Percentiles rank a stretch among this genome's conserved stretches.
Conservation (phyloP, 2,329 filamentous ascomycete species). For the Fonsecaea pedrosoi region DNA sequence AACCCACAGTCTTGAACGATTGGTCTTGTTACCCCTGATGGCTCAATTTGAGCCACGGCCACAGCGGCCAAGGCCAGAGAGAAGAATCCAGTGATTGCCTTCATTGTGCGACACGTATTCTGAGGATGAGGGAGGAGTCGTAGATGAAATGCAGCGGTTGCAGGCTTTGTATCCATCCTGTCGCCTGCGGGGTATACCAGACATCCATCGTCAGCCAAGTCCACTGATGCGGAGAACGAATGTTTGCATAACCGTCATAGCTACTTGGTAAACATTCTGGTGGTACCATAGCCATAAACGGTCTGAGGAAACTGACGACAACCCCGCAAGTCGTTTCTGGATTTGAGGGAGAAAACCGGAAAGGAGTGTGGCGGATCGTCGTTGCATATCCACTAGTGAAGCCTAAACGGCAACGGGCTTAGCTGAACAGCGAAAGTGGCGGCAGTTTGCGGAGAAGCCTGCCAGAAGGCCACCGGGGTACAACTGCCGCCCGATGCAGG, state of each 20-base stretch:
- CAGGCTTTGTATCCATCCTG: slow-evolving; percentile 5
- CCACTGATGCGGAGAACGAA: slow-evolving; percentile 10
- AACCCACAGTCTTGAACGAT: slow-evolving; percentile 43
- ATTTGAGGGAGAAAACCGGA: slow-evolving; percentile 4
- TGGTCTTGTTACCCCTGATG: slow-evolving; percentile 41
- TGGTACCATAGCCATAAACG: slow-evolving; percentile 6
- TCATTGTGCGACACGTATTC: slow-evolving; percentile 16
- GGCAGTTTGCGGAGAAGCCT: slow-evolving; percentile 31
- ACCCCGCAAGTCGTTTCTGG: slow-evolving; percentile 4
- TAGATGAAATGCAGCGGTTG: neutral
- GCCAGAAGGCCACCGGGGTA: neutral
- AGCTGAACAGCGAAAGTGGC: neutral
- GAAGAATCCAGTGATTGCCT: slow-evolving; percentile 9
- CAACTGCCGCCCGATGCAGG: slow-evolving; percentile 13
- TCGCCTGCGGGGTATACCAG: slow-evolving; percentile 20
- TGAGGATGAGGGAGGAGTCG: slow-evolving; percentile 1
- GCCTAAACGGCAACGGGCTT: slow-evolving; percentile 19
- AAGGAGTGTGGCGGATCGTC: slow-evolving; percentile 15
- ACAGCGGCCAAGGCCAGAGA: slow-evolving; percentile 24
- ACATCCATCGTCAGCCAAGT: neutral
- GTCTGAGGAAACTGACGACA: neutral
- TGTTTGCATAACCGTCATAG: slow-evolving; percentile 15
- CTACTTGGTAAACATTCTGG: neutral
- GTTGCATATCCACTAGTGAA: slow-evolving; percentile 13
- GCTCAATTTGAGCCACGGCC: slow-evolving; percentile 39